Percentiles rank a stretch among this genome's conserved stretches.
Evolutionary conservation across 225 moss, liverwort and hornwort species (phyloP).

Genomic region (Sphagnum tenellum): DNA sequence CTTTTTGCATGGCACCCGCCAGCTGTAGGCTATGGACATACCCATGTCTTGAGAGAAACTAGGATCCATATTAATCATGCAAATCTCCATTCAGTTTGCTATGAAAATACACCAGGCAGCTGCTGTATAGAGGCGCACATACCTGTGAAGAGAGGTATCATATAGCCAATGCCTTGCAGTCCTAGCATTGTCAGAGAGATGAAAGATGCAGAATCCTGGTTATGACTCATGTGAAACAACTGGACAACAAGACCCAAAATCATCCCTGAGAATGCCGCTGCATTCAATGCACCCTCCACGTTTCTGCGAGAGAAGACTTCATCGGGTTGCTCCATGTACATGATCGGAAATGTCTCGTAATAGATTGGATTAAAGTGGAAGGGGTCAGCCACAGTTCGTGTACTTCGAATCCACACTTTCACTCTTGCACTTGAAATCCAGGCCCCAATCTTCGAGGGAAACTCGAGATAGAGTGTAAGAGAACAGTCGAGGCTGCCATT

Average conservation of each 20-base stretch:
- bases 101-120: not conserved
- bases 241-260: conserved; percentile 26
- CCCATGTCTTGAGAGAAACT: not conserved
- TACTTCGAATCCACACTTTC: conserved; percentile 28
- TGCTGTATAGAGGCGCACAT: too few relatives aligned
- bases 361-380: conserved; percentile 25
- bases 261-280: conserved; percentile 31
- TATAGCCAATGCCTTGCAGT: conserved; percentile 31
- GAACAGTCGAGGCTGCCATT: conserved; percentile 37
- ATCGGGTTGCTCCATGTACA: conserved; percentile 23
- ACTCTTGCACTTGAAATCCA: conserved; percentile 34
- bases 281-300: conserved; percentile 31
- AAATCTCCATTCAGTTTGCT: too few relatives aligned
- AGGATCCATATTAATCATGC: too few relatives aligned
- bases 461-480: conserved; percentile 26
- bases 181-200: conserved; percentile 41
- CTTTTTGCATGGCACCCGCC: too few relatives aligned
- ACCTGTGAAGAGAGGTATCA: conserved; percentile 36
- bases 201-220: conserved; percentile 25
- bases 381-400: conserved; percentile 15
- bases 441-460: conserved; percentile 24
- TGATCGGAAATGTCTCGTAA: conserved; percentile 13
- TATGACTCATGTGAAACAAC: conserved; percentile 21
- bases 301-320: conserved; percentile 15
- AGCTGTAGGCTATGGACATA: too few relatives aligned